A percentile compares a stretch with the other conserved stretches of the same genome.
phyloP scores from a whole-genome alignment of 2,329 filamentous ascomycete genomes.

The Paecilomyces sp. region DNA sequence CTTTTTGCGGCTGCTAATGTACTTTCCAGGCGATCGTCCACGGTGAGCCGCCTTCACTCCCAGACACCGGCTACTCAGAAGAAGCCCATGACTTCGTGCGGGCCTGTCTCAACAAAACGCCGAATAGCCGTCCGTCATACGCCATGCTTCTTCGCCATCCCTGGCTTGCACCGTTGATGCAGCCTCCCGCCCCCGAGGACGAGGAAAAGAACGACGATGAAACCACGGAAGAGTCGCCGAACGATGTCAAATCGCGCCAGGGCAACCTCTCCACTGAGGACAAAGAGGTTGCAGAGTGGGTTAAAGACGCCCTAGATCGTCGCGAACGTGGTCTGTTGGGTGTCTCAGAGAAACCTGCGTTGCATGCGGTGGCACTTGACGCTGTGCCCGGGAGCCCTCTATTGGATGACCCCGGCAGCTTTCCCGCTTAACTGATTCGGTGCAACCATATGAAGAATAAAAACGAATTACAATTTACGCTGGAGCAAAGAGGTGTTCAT shows the following conservation, averaged over 20 bases:
- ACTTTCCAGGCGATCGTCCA: slow-evolving; percentile 80
- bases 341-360: slow-evolving; percentile 61
- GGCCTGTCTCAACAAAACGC: slow-evolving; percentile 86
- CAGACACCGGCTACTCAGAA: slow-evolving; percentile 68
- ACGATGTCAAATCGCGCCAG: slow-evolving; percentile 23
- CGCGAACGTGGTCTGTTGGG: slow-evolving; percentile 53
- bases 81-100: slow-evolving; percentile 79
- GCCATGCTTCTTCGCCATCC: slow-evolving; percentile 80
- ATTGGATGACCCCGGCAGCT: slow-evolving; percentile 16
- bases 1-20: slow-evolving; percentile 11
- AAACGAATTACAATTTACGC: neutral
- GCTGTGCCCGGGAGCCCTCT: slow-evolving; percentile 46
- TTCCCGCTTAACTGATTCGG: neutral
- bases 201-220: neutral
- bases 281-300: slow-evolving; percentile 80
- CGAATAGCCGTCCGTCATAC: slow-evolving; percentile 89
- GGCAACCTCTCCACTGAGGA: slow-evolving; percentile 52
- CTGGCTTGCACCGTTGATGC: slow-evolving; percentile 72
- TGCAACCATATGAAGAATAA: neutral
- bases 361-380: slow-evolving; percentile 82
- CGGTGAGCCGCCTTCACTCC: slow-evolving; percentile 86
- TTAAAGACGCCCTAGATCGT: slow-evolving; percentile 61
- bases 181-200: slow-evolving; percentile 61
- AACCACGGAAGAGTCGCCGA: slow-evolving; percentile 1
- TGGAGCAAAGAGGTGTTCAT: neutral